phyloP scores from a whole-genome alignment of 164 flowering plant species.

The Aristolochia californica region DNA sequence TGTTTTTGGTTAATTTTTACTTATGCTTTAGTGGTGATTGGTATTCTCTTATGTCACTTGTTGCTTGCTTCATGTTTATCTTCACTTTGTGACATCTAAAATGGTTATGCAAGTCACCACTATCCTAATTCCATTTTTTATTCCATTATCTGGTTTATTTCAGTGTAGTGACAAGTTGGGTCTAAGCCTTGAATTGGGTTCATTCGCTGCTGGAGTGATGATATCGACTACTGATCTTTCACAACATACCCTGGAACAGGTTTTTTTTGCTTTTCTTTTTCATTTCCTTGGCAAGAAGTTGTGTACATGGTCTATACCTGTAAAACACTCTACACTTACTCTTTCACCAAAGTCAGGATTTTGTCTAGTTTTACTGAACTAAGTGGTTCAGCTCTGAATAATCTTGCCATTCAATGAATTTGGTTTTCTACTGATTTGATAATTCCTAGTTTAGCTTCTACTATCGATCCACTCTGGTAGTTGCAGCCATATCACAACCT shows the following conservation, averaged over 20 bases:
- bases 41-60: neutral
- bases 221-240: slow-evolving; percentile 94
- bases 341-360: too few relatives aligned
- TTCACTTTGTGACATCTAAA: too few relatives aligned
- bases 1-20: neutral
- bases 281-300: neutral
- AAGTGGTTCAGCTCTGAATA: too few relatives aligned
- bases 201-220: slow-evolving; percentile 99
- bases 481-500: too few relatives aligned
- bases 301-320: neutral
- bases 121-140: too few relatives aligned
- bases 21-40: neutral
- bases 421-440: too few relatives aligned
- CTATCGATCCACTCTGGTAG: too few relatives aligned
- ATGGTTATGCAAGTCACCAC: too few relatives aligned
- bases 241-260: slow-evolving; percentile 94
- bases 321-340: too few relatives aligned
- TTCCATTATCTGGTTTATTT: slow-evolving; percentile 4
- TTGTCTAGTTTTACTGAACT: too few relatives aligned
- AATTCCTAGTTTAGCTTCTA: too few relatives aligned
- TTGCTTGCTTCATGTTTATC: neutral
- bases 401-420: too few relatives aligned
- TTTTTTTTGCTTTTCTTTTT: slow-evolving; percentile 13
- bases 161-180: slow-evolving; percentile 99
- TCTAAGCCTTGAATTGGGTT: slow-evolving; percentile 88